These are phyloP conservation scores for Strobilomyces dryophilus DNA, from an alignment of 768 basidiomycete species.

Conservation along the genomic window DNA sequence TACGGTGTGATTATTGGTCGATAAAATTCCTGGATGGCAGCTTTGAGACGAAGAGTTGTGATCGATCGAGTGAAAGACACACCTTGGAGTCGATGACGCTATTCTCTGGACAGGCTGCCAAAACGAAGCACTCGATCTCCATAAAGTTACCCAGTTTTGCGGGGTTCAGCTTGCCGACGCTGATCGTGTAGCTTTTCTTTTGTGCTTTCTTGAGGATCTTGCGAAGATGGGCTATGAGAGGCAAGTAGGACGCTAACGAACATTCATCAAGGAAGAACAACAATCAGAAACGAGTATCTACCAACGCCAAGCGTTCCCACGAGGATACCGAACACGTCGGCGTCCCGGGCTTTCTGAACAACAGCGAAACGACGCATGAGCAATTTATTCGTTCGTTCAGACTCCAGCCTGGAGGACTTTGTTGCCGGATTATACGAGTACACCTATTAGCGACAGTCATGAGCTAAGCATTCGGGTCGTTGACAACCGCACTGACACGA, in stretches of 20 bases:
- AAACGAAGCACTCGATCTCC: constrained; percentile 93
- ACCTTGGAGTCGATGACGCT: constrained; percentile 75
- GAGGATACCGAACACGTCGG: constrained; percentile 93
- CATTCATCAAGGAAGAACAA: background rate
- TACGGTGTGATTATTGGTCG: constrained; percentile 92
- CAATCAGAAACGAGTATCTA: constrained; percentile 57
- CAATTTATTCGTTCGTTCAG: constrained; percentile 67
- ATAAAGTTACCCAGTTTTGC: constrained; percentile 94
- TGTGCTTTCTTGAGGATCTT: constrained; percentile 48
- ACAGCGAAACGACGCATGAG: constrained; percentile 87
- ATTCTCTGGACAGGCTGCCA: constrained; percentile 94
- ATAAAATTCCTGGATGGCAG: constrained; percentile 68
- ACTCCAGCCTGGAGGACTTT: constrained; percentile 49
- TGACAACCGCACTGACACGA: constrained; percentile 39
- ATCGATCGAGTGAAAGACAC: background rate
- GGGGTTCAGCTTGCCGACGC: constrained; percentile 92
- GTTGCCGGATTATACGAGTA: constrained; percentile 70
- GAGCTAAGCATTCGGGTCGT: background rate
- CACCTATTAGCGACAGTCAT: constrained; percentile 43
- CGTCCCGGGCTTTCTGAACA: constrained; percentile 84
- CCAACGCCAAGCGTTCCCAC: constrained; percentile 61
- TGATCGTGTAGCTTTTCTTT: constrained; percentile 94
- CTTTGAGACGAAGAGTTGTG: background rate
- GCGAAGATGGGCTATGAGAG: constrained; percentile 81
- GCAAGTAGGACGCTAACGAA: constrained; percentile 42